phyloP scores from a whole-genome alignment of 1,284 basidiomycete genomes.

The Boletus mariae region DNA sequence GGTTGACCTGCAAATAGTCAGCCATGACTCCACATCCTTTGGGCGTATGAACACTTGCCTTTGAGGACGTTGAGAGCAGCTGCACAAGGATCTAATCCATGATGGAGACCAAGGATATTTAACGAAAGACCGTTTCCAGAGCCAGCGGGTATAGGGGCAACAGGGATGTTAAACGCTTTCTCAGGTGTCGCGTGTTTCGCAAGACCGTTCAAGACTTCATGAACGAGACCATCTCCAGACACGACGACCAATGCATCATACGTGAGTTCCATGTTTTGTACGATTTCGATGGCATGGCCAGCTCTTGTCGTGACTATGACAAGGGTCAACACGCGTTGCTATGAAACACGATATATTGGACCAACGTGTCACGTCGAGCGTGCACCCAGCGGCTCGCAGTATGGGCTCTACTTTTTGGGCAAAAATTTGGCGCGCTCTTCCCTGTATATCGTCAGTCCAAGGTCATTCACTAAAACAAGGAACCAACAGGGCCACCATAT shows the following conservation, averaged over 20 bases:
- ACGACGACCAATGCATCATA: constrained; percentile 82
- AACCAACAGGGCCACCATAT: constrained; percentile 67
- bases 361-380: constrained; percentile 59
- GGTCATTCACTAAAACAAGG: background rate
- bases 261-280: constrained; percentile 54
- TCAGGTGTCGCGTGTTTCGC: constrained; percentile 67
- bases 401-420: constrained; percentile 75
- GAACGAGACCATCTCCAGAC: constrained; percentile 87
- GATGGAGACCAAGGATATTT: constrained; percentile 68
- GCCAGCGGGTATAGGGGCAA: constrained; percentile 88
- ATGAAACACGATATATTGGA: constrained; percentile 19
- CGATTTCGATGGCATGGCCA: constrained; percentile 74
- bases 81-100: constrained; percentile 70
- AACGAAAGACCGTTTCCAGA: constrained; percentile 79
- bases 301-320: constrained; percentile 65
- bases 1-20: constrained; percentile 47
- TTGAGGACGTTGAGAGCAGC: constrained; percentile 87
- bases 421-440: constrained; percentile 64
- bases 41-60: constrained; percentile 44
- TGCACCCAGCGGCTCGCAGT: constrained; percentile 72
- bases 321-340: constrained; percentile 5
- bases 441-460: constrained; percentile 41
- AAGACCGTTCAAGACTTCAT: constrained; percentile 93
- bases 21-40: background rate
- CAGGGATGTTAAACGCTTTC: constrained; percentile 70